Conservation (phyloP, 1,284 basidiomycete genomes). For the Abortiporus biennis region DNA sequence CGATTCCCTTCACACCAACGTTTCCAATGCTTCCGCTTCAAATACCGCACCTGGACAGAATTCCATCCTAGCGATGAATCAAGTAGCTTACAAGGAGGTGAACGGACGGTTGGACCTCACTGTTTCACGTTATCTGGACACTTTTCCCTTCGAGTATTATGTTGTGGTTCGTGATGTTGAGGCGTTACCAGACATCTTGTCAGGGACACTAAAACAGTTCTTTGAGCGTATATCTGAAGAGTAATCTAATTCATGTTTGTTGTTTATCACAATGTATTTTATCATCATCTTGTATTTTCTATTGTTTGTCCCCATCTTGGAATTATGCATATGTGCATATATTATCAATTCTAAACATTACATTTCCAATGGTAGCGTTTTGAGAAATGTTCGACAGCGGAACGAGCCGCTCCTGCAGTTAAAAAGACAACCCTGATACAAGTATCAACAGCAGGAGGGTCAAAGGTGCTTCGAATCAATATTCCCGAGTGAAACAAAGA, state of each 20-base stretch:
- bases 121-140: conserved; percentile 88
- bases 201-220: conserved; percentile 91
- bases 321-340: background rate
- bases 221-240: conserved; percentile 75
- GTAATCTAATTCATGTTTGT: conserved; percentile 22
- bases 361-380: background rate
- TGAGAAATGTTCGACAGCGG: conserved; percentile 19
- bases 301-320: background rate
- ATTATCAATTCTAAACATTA: background rate
- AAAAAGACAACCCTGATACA: background rate
- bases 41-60: conserved; percentile 31
- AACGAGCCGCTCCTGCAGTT: conserved; percentile 19
- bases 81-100: conserved; percentile 83
- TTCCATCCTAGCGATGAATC: conserved; percentile 92
- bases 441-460: conserved; percentile 13
- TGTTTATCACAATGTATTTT: background rate
- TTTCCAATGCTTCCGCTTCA: conserved; percentile 1
- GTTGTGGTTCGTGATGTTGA: conserved; percentile 91
- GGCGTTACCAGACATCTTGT: conserved; percentile 86
- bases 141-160: conserved; percentile 98
- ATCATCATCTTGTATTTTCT: background rate
- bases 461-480: conserved; percentile 20
- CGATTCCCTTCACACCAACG: conserved; percentile 73
- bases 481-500: conserved; percentile 12
- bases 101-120: conserved; percentile 86